A percentile compares a stretch with the other conserved stretches of the same genome.
These are phyloP conservation scores for Plasmodium gaboni DNA, from an alignment of 169 alveolate species.

Conservation along the genomic window DNA sequence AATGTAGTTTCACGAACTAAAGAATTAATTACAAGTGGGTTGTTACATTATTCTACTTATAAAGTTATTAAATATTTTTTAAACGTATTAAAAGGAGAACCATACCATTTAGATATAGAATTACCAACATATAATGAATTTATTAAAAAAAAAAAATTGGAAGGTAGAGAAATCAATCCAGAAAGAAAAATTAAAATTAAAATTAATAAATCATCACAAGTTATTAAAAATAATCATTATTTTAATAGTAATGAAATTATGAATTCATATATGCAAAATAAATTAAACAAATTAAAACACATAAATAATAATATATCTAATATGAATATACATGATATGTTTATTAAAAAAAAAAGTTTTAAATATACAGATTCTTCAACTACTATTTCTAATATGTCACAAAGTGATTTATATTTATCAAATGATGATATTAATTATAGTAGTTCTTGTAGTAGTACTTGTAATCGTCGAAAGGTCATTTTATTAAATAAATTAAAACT, in stretches of 20 bases:
- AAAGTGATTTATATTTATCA: slow-evolving; percentile 47
- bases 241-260: slow-evolving; percentile 9
- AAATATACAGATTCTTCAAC: slow-evolving; percentile 32
- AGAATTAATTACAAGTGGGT: slow-evolving; percentile 19
- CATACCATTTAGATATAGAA: slow-evolving; percentile 43
- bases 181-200: slow-evolving; percentile 11
- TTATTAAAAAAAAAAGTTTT: not conserved
- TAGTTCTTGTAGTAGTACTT: slow-evolving; percentile 19
- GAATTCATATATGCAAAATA: not conserved
- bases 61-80: slow-evolving; percentile 68
- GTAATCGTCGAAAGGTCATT: slow-evolving; percentile 5
- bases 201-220: too few relatives aligned
- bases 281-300: not conserved
- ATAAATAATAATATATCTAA: not conserved
- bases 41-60: slow-evolving; percentile 60
- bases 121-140: slow-evolving; percentile 40
- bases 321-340: not conserved
- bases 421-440: slow-evolving; percentile 24
- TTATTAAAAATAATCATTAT: not conserved
- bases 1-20: slow-evolving; percentile 7
- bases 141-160: slow-evolving; percentile 20
- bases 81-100: slow-evolving; percentile 54
- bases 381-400: slow-evolving; percentile 34
- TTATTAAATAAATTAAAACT: slow-evolving; percentile 26
- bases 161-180: not conserved